Evolutionary conservation across 306 rosid genomes (phyloP).

Genomic region (Pyrus betulifolia): DNA sequence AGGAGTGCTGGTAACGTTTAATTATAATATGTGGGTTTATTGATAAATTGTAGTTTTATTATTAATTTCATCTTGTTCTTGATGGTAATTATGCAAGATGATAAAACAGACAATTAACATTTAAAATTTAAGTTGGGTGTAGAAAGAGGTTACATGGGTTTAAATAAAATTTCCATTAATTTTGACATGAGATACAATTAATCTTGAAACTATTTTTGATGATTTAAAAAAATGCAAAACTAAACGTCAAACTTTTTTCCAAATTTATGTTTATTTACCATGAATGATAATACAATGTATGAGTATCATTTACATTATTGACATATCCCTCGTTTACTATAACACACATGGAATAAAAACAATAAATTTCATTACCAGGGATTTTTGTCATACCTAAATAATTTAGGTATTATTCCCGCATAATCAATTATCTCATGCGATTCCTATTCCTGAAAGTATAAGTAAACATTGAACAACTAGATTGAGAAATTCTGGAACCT

Average conservation of each 20-base stretch:
- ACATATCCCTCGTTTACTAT: not conserved
- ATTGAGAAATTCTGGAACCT: not conserved
- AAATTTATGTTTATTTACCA: not conserved
- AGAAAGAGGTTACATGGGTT: no score
- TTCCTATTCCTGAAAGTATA: no score
- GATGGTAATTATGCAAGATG: no score
- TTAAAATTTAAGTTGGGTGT: no score
- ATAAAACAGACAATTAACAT: no score
- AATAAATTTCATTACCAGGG: not conserved
- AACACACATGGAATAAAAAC: not conserved
- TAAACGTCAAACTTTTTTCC: not conserved
- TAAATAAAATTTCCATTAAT: no score
- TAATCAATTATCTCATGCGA: not conserved
- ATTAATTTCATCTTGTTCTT: no score
- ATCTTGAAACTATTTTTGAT: not conserved
- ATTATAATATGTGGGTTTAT: no score
- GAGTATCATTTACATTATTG: no score
- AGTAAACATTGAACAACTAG: not conserved
- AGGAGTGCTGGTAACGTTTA: no score
- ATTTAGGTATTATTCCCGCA: not conserved
- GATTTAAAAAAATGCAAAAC: not conserved
- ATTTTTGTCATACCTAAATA: not conserved
- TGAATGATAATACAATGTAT: not conserved
- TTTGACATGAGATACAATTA: not conserved
- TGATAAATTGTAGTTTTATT: no score